Percentiles rank a stretch among this genome's conserved stretches.
Conservation (phyloP, 495 filamentous ascomycete species). For the Penicillium bovifimosum region DNA sequence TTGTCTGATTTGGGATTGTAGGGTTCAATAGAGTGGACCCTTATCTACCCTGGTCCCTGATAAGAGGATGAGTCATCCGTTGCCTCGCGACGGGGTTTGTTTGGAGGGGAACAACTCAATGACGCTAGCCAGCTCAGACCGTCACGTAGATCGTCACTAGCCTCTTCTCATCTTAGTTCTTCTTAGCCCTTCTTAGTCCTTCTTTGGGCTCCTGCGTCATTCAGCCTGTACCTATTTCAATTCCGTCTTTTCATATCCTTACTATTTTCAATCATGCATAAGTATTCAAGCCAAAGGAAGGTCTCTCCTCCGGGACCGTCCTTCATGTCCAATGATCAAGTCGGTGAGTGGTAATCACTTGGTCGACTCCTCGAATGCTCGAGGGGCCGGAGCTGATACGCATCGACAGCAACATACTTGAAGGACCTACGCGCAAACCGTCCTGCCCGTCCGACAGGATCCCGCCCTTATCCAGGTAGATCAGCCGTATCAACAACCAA, state of each 20-base stretch:
- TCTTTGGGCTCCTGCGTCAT: background rate
- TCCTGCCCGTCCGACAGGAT: conserved; percentile 68
- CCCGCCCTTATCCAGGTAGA: conserved; percentile 63
- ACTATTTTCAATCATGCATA: conserved; percentile 29
- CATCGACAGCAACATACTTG: conserved; percentile 60
- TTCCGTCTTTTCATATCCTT: conserved; percentile 2
- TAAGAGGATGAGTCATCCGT: conserved; percentile 16
- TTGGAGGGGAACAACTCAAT: conserved; percentile 12
- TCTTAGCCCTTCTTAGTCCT: background rate
- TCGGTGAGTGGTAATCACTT: conserved; percentile 55
- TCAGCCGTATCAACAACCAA: conserved; percentile 32
- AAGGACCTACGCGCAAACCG: conserved; percentile 75
- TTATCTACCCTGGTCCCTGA: conserved; percentile 18
- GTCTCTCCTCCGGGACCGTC: conserved; percentile 66
- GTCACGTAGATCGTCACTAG: conserved; percentile 9
- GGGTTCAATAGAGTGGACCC: conserved; percentile 4
- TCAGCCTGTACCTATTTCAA: background rate
- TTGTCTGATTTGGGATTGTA: background rate
- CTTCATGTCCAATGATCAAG: conserved; percentile 84
- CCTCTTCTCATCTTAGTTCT: conserved; percentile 10
- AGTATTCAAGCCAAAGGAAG: conserved; percentile 50
- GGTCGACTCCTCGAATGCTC: background rate
- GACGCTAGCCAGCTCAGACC: conserved; percentile 11
- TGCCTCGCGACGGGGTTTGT: conserved; percentile 25
- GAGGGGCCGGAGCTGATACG: conserved; percentile 11